Base-by-base conservation (phyloP, 805 yeast species). In the Lipomyces spencermartinsiae region DNA sequence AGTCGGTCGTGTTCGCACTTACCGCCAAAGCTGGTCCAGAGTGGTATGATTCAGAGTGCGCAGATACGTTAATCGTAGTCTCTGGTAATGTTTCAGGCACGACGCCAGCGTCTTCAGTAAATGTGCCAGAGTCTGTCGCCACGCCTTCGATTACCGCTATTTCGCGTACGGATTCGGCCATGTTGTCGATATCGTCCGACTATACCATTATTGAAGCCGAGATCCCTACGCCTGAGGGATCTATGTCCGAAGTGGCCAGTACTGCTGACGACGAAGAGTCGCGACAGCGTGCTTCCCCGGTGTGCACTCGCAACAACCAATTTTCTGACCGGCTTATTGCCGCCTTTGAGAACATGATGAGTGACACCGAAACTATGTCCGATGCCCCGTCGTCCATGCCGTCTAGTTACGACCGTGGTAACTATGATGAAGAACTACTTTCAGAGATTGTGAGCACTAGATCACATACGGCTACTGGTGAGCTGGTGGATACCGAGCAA, bases 271-370 rank as follows among this genome's bases (percentile, higher is more conserved):
- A 39, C 37, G 60, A 57, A 22, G 33, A 25, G 31, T 25, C n/a
- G 12, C 4, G 57, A 29, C 14, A 25, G 60, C 60, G 35, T 9
- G 8, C 34, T 9, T 58, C 60, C 16, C 49, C 16, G 22, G 31
- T 19, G 49, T 57, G 57, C n/a, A 14, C 43, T 33, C 60, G 31
- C 4, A 29, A 56, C 49, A 39, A 56, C 33, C 62, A 66, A 8
- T 62, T 66, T 46, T 59, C 69, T n/a, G 66, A 59, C 7, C 61
- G 56, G 6, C 58, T 66, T 58, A 34, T 62, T 14, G 59, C 60
- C 19, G 66, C 69, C 3, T 66, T 66, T 25, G 69, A 66, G 46
- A 34, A 56, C 35, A 66, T 66, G 65, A 65, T 66, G n/a, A 62
- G 54, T 14, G 66, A 62, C 12, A 60, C 39, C 7, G 69, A 66